Conservation (phyloP, 192 early-diverging fungal genomes). For the Linnemannia hyalina region DNA sequence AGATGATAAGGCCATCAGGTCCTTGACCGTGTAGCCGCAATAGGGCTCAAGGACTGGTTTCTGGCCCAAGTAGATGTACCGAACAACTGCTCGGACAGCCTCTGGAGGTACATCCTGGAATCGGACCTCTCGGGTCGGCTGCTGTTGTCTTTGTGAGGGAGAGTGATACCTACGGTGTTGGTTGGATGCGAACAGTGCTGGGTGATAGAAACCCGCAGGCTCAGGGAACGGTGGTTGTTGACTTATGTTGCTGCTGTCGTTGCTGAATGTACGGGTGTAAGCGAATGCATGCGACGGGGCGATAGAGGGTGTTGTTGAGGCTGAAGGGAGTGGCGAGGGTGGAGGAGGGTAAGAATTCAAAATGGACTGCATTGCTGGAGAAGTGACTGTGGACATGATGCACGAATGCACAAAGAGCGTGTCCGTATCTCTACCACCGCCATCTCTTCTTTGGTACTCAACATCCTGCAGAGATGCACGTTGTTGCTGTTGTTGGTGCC, state of each 20-base stretch:
- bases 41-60: constrained; percentile 3
- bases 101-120: constrained; percentile 37
- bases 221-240: not conserved
- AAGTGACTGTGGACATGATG: constrained; percentile 12
- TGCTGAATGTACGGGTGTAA: not conserved
- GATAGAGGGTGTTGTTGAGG: not conserved
- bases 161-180: not conserved
- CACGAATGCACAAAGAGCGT: constrained; percentile 23
- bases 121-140: constrained; percentile 24
- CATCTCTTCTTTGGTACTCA: not conserved
- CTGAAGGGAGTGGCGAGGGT: not conserved
- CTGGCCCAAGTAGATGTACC: constrained; percentile 33
- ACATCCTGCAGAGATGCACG: too few species aligned
- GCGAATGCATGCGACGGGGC: not conserved
- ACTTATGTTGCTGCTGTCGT: not conserved
- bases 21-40: constrained; percentile 46
- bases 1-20: constrained; percentile 38
- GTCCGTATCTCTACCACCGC: too few species aligned
- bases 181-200: not conserved
- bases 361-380: constrained; percentile 10
- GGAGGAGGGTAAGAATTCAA: constrained; percentile 18
- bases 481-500: not conserved
- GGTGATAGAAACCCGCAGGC: not conserved
- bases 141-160: not conserved
- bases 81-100: constrained; percentile 27